A percentile compares a stretch with the other conserved stretches of the same genome.
These are phyloP conservation scores for Penicillium thymicola DNA, from an alignment of 2,329 filamentous ascomycete genomes.

Conservation along the genomic window DNA sequence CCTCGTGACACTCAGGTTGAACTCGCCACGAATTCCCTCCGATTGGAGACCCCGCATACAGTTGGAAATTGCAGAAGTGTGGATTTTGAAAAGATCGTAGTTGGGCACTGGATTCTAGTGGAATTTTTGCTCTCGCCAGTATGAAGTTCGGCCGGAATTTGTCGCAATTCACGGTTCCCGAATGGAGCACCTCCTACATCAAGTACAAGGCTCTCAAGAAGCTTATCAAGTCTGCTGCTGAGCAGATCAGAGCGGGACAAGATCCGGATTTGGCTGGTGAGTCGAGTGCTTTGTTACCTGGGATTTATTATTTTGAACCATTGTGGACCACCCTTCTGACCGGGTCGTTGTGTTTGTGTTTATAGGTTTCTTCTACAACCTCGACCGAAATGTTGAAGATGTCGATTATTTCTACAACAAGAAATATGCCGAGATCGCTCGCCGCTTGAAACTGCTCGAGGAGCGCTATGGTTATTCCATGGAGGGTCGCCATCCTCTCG, in stretches of 20 bases:
- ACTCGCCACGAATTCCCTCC: background rate
- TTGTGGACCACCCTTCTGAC: slow-evolving; percentile 18
- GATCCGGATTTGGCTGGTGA: slow-evolving; percentile 88
- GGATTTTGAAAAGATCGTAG: background rate
- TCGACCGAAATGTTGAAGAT: slow-evolving; percentile 96
- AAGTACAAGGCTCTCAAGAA: slow-evolving; percentile 70
- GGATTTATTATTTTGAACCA: slow-evolving; percentile 2
- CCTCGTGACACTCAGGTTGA: slow-evolving; percentile 19
- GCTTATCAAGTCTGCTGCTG: slow-evolving; percentile 76
- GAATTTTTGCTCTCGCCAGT: slow-evolving; percentile 15
- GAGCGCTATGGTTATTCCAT: slow-evolving; percentile 77
- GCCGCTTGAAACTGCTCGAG: slow-evolving; percentile 80
- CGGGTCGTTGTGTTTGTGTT: slow-evolving; percentile 8
- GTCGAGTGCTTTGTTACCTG: slow-evolving; percentile 33
- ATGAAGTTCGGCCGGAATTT: slow-evolving; percentile 54
- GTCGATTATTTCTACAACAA: slow-evolving; percentile 97
- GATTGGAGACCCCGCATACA: background rate
- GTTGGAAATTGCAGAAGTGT: background rate
- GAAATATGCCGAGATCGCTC: slow-evolving; percentile 79
- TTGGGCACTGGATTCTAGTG: background rate
- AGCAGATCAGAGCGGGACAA: slow-evolving; percentile 64
- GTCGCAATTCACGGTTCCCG: slow-evolving; percentile 49
- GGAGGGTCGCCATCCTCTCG: slow-evolving; percentile 68
- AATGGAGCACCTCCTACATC: slow-evolving; percentile 51
- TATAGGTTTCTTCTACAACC: slow-evolving; percentile 90